Evolutionary conservation across 225 moss, liverwort and hornwort species (phyloP), one percentile per base, ranked within the genome.

Genomic region (Marchantia paleacea): DNA sequence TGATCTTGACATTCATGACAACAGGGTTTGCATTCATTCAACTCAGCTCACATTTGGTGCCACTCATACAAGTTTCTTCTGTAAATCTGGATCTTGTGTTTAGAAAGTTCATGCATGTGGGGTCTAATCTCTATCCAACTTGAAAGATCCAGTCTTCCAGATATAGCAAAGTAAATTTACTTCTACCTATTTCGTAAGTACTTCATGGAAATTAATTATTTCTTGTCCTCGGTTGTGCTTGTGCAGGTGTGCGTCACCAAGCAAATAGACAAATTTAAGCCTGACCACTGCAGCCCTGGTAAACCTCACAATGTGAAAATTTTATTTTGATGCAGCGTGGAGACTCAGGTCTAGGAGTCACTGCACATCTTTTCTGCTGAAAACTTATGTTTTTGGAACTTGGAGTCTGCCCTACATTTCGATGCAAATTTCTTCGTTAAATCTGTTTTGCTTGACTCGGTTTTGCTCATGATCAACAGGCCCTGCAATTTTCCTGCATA

Each of bases 271-370:
- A 87, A 84, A 49, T 87, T 84, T 64, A 84, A 87, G 79, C 87
- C 87, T 2, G 87, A 87, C 54, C 81, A 87, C 66, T 87, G 87
- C 84, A 87, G 84, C 76, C 87, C 87, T n/a, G 87, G 87, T 87
- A 82, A 28, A 39, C 16, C 24, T 66, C 39, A 39, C 39, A 39
- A 39, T 5, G 2, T 39, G 39, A 39, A 2, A 39, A 39, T 39
- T 39, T 39, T 3, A 66, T 2, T 19, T 57, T 13, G 13, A 70
- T 70, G 19, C 39, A 70, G 14, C 47, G 68, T 29, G 15, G n/a
- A 12, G 9, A 68, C 24, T 68, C 29, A 68, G 68, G 14, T 29
- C 28, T 30, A 26, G 30, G n/a, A 30, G 28, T 39, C 39, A 39
- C 39, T 39, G 5, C 39, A 39, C 39, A 39, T 2, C 39, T 39